A percentile compares a stretch with the other conserved stretches of the same genome.
phyloP scores from a whole-genome alignment of 1,284 basidiomycete species.

The Cutaneotrichosporon sp. region DNA sequence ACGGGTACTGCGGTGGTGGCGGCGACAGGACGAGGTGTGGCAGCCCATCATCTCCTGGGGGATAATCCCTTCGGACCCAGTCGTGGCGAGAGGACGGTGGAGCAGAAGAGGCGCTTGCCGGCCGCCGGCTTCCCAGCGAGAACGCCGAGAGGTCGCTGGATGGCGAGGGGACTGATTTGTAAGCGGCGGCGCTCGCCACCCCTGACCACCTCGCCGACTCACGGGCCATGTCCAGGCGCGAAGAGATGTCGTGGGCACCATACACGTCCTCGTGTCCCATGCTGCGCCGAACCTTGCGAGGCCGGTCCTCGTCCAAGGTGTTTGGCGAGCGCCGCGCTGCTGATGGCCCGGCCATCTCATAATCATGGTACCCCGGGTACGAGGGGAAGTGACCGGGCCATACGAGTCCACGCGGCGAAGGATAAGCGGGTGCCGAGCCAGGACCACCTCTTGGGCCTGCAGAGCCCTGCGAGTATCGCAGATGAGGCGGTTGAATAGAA shows the following conservation, averaged over 20 bases:
- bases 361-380: slow-evolving; percentile 8
- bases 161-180: slow-evolving; percentile 27
- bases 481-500: slow-evolving; percentile 2
- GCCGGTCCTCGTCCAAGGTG: slow-evolving; percentile 7
- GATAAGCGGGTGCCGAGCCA: slow-evolving; percentile 1
- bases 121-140: slow-evolving; percentile 28
- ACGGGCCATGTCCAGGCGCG: slow-evolving; percentile 19
- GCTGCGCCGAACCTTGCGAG: slow-evolving; percentile 17
- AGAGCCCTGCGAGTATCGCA: slow-evolving; percentile 1
- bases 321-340: not conserved
- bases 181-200: not conserved
- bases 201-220: slow-evolving; percentile 3
- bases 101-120: slow-evolving; percentile 10
- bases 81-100: slow-evolving; percentile 12
- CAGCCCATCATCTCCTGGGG: slow-evolving; percentile 27
- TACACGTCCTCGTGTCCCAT: slow-evolving; percentile 11
- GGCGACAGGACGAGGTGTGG: slow-evolving; percentile 11
- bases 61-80: slow-evolving; percentile 15
- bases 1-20: not conserved
- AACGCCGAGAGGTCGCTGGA: slow-evolving; percentile 42
- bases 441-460: not conserved
- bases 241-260: slow-evolving; percentile 16
- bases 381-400: slow-evolving; percentile 4
- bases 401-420: slow-evolving; percentile 4
- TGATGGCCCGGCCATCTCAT: not conserved